A percentile compares a stretch with the other conserved stretches of the same genome.
phyloP scores from a whole-genome alignment of 345 rosid species.

The Arabidopsis suecica region DNA sequence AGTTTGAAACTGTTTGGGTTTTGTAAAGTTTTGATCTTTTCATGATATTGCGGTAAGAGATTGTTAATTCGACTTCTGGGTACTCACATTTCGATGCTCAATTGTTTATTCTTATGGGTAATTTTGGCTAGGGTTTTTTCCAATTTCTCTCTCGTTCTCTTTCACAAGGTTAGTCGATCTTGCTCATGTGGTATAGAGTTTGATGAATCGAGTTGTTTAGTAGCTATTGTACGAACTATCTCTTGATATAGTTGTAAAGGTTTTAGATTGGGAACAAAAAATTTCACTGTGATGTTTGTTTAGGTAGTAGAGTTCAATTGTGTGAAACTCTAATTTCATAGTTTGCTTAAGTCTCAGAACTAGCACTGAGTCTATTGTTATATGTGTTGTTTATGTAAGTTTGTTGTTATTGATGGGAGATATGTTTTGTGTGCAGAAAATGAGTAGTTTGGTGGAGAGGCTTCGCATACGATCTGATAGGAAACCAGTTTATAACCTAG shows the following conservation, averaged over 20 bases:
- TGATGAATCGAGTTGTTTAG: background rate
- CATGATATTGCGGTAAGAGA: conserved; percentile 1
- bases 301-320: background rate
- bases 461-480: conserved; percentile 86
- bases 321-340: conserved; percentile 24
- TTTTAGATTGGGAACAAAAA: background rate
- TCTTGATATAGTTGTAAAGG: background rate
- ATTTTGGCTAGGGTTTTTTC: conserved; percentile 22
- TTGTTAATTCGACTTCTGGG: conserved; percentile 1
- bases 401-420: background rate
- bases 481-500: conserved; percentile 83
- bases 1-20: conserved; percentile 23
- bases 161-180: conserved; percentile 19
- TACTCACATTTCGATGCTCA: conserved; percentile 26
- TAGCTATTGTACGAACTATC: background rate
- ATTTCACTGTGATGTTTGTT: background rate
- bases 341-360: background rate
- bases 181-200: conserved; percentile 3
- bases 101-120: background rate
- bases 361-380: background rate
- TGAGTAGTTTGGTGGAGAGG: conserved; percentile 99
- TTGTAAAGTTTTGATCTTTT: conserved; percentile 6
- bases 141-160: background rate
- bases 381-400: background rate
- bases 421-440: conserved; percentile 46